Evolutionary conservation across 306 rosid species (phyloP), one percentile per base, ranked within the genome.

Genomic region (Malus sieversii): DNA sequence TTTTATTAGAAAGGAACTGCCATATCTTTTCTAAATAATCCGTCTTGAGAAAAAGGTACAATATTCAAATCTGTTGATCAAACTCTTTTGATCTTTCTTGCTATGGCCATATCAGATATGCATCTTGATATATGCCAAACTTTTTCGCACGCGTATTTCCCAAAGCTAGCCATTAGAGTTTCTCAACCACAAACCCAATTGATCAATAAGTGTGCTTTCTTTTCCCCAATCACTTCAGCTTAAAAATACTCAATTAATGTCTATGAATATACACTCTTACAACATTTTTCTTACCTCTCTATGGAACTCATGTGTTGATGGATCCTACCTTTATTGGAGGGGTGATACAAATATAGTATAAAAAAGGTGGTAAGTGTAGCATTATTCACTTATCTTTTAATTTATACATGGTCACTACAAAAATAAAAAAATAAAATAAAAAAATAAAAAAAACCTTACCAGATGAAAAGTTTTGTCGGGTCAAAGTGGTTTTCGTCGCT

Each of bases 121-220:
- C 38, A 35, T 65, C 70, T 65, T 71, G 75, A 71, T 53, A 42
- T 53, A 35, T 48, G 18, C 25, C 60, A 42, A 73, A 33, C 80
- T 78, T 78, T 82, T 66, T 27, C 78, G 69, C 61, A 71, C 80
- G 60, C 11, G 12, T 22, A 22, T 18, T 57, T 64, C 66, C 65
- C 57, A 38, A 25, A 20, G 76, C 16, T 22, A 44, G 60, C 42
- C 15, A 32, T 55, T 78, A 20, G 11, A 61, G 77, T 48, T 60
- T 9, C 20, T 23, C 25, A 14, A 73, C 40, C 68, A 59, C 68
- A 23, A 25, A 40, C 25, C 68, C 66, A 38, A 33, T 63, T 13
- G 55, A 58, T 27, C 10, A 57, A 72, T 57, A 72, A 46, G 27
- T 38, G 35, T n/a, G 66, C 45, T 11, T 19, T 71, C 46, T 14